phyloP scores from a whole-genome alignment of 2,329 filamentous ascomycete genomes.

The Aureobasidium sp. region DNA sequence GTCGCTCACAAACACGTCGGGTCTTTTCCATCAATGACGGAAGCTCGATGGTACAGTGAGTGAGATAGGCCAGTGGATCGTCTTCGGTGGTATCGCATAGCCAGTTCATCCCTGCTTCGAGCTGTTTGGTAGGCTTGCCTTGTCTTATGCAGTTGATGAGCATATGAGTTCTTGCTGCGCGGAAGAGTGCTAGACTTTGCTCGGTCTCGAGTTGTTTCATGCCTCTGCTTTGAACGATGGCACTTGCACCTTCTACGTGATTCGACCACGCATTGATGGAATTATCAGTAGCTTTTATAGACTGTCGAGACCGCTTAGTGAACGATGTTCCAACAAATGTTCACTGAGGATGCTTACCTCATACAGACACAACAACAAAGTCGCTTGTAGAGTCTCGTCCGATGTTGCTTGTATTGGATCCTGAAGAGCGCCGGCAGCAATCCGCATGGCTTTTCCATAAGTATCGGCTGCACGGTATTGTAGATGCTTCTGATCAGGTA shows the following conservation, averaged over 20 bases:
- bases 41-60: constrained; percentile 6
- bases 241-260: constrained; percentile 52
- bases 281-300: constrained; percentile 24
- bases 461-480: background rate
- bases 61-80: background rate
- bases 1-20: background rate
- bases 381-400: constrained; percentile 52
- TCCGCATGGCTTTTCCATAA: constrained; percentile 7
- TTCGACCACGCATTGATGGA: constrained; percentile 45
- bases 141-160: constrained; percentile 11
- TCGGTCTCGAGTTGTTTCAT: constrained; percentile 23
- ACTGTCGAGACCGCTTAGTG: background rate
- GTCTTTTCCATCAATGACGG: background rate
- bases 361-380: constrained; percentile 52
- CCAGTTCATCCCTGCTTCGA: constrained; percentile 7
- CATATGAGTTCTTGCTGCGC: constrained; percentile 9
- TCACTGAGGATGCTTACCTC: constrained; percentile 34
- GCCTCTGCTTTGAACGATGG: constrained; percentile 43
- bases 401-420: constrained; percentile 41
- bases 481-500: background rate
- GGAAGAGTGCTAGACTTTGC: constrained; percentile 10
- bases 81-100: constrained; percentile 3
- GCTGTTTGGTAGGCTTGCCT: background rate
- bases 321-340: fast-evolving
- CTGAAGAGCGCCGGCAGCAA: constrained; percentile 42